phyloP scores from a whole-genome alignment of 495 filamentous ascomycete genomes.

The Aspergillus incahuasiensis region DNA sequence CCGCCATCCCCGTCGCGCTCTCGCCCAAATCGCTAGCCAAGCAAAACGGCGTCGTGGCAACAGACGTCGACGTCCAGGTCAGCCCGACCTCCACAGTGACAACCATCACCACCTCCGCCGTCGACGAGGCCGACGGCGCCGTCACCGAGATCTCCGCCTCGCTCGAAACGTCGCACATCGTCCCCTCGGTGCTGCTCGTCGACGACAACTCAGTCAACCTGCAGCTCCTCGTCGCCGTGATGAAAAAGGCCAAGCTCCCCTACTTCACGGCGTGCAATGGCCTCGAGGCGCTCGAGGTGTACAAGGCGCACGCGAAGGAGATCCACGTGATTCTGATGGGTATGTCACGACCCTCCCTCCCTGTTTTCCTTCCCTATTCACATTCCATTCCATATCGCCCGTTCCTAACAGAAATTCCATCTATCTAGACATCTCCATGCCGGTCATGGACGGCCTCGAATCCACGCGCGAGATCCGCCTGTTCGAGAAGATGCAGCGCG shows the following conservation, averaged over 20 bases:
- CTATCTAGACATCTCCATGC: constrained; percentile 14
- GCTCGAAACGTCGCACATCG: background rate
- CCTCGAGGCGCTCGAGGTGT: constrained; percentile 8
- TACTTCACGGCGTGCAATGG: constrained; percentile 9
- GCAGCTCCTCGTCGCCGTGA: constrained; percentile 10
- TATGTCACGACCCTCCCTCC: too few relatives aligned
- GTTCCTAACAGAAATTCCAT: too few relatives aligned
- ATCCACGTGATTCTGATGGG: constrained; percentile 15
- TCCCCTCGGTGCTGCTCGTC: constrained; percentile 8
- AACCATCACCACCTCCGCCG: constrained; percentile 2
- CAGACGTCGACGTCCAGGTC: background rate
- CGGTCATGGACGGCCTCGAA: constrained; percentile 15
- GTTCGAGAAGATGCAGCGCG: constrained; percentile 6
- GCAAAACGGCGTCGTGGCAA: background rate
- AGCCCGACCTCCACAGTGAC: background rate
- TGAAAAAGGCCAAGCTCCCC: constrained; percentile 5
- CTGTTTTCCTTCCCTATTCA: too few relatives aligned
- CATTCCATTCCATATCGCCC: too few relatives aligned
- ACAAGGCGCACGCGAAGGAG: constrained; percentile 1
- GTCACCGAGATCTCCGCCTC: constrained; percentile 1
- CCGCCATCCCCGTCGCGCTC: background rate
- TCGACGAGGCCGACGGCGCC: background rate
- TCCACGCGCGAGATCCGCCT: constrained; percentile 12
- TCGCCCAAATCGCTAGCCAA: background rate
- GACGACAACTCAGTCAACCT: constrained; percentile 18